phyloP scores from a whole-genome alignment of 495 filamentous ascomycete genomes.

The Penicillium robsamsonii region DNA sequence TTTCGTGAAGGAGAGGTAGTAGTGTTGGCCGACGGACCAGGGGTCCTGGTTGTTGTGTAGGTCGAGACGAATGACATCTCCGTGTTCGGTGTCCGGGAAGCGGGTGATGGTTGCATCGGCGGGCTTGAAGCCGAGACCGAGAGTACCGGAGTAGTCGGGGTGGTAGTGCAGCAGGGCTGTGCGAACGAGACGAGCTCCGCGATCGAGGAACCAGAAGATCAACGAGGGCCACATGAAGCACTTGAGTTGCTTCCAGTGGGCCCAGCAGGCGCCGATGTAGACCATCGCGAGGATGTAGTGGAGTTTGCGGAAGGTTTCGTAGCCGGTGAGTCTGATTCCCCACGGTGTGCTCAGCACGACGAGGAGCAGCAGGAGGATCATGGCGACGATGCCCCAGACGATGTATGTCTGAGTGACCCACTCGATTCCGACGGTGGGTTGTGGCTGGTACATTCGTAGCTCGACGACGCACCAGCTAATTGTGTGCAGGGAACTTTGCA shows the following conservation, averaged over 20 bases:
- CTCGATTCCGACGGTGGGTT: slow-evolving; percentile 50
- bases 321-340: slow-evolving; percentile 59
- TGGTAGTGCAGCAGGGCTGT: slow-evolving; percentile 52
- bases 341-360: slow-evolving; percentile 52
- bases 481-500: slow-evolving; percentile 61
- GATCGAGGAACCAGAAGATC: slow-evolving; percentile 56
- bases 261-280: slow-evolving; percentile 67
- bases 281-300: slow-evolving; percentile 64
- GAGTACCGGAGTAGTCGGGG: slow-evolving; percentile 31
- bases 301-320: slow-evolving; percentile 64
- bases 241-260: slow-evolving; percentile 59
- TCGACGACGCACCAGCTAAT: slow-evolving; percentile 65
- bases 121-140: slow-evolving; percentile 41
- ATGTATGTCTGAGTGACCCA: slow-evolving; percentile 58
- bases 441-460: slow-evolving; percentile 60
- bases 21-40: slow-evolving; percentile 65
- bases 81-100: slow-evolving; percentile 49
- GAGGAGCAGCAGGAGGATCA: slow-evolving; percentile 55
- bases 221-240: slow-evolving; percentile 63
- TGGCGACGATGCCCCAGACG: slow-evolving; percentile 63
- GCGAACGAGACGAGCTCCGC: slow-evolving; percentile 47
- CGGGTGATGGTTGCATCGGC: slow-evolving; percentile 46
- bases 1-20: slow-evolving; percentile 60
- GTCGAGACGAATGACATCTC: slow-evolving; percentile 55
- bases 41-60: slow-evolving; percentile 53